A percentile compares a stretch with the other conserved stretches of the same genome.
Conservation (phyloP, 176 grass and related monocot genomes). For the Triticum timopheevii region DNA sequence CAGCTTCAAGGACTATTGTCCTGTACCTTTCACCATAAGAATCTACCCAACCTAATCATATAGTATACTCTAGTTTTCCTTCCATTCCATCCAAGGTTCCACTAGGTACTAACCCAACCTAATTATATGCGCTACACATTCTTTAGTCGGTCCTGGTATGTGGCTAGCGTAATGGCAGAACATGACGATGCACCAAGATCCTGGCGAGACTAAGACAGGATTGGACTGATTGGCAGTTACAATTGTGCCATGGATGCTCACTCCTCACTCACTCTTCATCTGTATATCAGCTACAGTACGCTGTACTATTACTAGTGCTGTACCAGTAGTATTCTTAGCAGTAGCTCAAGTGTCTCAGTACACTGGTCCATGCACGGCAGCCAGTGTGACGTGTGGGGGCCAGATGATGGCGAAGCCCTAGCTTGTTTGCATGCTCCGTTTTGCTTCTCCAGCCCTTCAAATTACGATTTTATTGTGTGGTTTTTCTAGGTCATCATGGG, state of each 20-base stretch:
- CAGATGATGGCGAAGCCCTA: constrained; percentile 38
- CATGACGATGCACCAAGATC: background rate
- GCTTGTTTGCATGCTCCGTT: constrained; percentile 19
- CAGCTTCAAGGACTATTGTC: constrained; percentile 4
- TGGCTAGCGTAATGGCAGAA: background rate
- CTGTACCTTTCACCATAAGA: constrained; percentile 19
- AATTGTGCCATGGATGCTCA: background rate
- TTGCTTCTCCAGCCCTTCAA: background rate
- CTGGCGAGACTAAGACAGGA: constrained; percentile 6
- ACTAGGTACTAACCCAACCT: no score
- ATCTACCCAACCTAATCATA: constrained; percentile 20
- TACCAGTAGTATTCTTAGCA: background rate
- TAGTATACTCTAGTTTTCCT: background rate
- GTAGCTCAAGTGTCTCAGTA: constrained; percentile 60
- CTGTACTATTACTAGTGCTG: background rate
- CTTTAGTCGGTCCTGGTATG: background rate
- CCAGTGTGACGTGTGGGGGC: constrained; percentile 28
- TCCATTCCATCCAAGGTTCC: no score
- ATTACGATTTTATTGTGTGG: background rate
- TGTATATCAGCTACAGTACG: background rate
- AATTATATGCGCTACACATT: background rate
- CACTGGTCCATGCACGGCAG: constrained; percentile 38
- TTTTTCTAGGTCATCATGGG: constrained; percentile 13
- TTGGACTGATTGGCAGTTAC: constrained; percentile 3
- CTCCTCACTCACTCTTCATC: background rate